Conservation (phyloP, 208 protist genomes). For the Histomonas meleagridis region DNA sequence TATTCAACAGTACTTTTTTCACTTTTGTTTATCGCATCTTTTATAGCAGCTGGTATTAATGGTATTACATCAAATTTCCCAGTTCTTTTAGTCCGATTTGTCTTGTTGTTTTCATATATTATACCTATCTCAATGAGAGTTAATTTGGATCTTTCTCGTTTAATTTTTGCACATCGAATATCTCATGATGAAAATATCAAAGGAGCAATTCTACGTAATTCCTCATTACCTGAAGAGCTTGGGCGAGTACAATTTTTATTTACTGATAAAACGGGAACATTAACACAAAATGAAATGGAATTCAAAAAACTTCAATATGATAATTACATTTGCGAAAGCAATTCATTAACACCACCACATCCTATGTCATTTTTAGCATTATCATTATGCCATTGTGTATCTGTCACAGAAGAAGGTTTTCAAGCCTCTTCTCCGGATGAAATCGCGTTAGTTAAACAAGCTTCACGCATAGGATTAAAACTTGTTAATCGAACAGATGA, state of each 20-base stretch:
- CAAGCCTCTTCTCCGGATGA: neutral
- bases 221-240: slow-evolving; percentile 86
- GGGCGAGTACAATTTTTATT: slow-evolving; percentile 86
- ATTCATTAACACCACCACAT: neutral
- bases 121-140: slow-evolving; percentile 47
- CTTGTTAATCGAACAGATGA: neutral
- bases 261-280: slow-evolving; percentile 92
- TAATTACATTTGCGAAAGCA: neutral
- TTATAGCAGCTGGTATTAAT: neutral
- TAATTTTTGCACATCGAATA: neutral
- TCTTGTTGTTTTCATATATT: slow-evolving; percentile 42
- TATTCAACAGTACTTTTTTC: neutral
- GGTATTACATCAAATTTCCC: neutral
- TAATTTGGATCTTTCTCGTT: slow-evolving; percentile 44
- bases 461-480: neutral
- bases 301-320: neutral
- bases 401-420: neutral
- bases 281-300: slow-evolving; percentile 64
- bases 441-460: neutral
- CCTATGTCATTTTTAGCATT: no score
- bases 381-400: neutral
- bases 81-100: neutral
- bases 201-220: neutral
- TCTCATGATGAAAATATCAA: neutral
- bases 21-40: neutral